These are phyloP conservation scores for Beta corolliflora DNA, from an alignment of 179 eudicot genomes.

Conservation along the genomic window DNA sequence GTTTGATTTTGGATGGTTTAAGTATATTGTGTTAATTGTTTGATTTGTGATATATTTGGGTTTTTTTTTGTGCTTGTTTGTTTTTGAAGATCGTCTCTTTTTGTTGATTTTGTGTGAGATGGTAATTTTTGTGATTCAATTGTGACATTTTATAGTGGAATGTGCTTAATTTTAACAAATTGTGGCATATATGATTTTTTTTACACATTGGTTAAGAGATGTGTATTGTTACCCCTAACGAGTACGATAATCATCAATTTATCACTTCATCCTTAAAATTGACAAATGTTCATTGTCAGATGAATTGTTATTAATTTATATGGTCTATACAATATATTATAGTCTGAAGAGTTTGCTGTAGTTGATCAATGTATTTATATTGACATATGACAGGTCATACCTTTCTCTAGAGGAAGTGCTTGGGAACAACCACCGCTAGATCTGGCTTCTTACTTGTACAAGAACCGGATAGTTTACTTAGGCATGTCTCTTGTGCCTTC, in stretches of 20 bases:
- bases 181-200: too few relatives aligned
- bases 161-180: too few relatives aligned
- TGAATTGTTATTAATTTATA: not conserved
- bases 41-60: too few relatives aligned
- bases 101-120: too few relatives aligned
- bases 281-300: not conserved
- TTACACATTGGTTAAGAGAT: not conserved
- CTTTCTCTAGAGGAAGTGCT: conserved; percentile 78
- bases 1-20: too few relatives aligned
- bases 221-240: not conserved
- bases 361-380: conserved; percentile 8
- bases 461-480: conserved; percentile 84
- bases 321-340: not conserved
- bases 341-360: not conserved
- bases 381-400: conserved; percentile 61
- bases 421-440: conserved; percentile 97
- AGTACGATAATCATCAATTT: not conserved
- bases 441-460: conserved; percentile 75
- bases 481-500: conserved; percentile 79
- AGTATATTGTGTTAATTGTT: too few relatives aligned
- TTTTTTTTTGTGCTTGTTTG: too few relatives aligned
- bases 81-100: too few relatives aligned
- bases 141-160: too few relatives aligned
- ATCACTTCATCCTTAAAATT: not conserved
- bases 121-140: too few relatives aligned